phyloP scores from a whole-genome alignment of 164 flowering plant genomes.

The Malania oleifera region DNA sequence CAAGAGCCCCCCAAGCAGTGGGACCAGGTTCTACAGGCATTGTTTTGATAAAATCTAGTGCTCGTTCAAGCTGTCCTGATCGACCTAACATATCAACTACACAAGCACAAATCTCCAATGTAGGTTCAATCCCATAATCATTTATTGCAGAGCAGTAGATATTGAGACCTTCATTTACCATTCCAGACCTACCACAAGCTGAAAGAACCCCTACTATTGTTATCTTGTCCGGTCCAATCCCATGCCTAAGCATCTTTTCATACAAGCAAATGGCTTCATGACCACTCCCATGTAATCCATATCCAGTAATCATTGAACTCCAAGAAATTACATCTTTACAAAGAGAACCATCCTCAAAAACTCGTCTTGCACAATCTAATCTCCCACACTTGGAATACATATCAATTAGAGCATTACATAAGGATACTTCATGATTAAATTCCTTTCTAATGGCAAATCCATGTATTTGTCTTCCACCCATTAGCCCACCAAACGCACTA shows the following conservation, averaged over 20 bases:
- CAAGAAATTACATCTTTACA: conserved; percentile 55
- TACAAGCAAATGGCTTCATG: conserved; percentile 46
- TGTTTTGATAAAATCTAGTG: conserved; percentile 44
- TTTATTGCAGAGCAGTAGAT: conserved; percentile 28
- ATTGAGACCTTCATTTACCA: conserved; percentile 46
- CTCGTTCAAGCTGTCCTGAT: conserved; percentile 55
- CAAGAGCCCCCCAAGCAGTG: conserved; percentile 69
- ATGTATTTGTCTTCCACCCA: conserved; percentile 57
- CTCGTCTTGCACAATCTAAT: conserved; percentile 37
- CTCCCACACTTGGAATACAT: conserved; percentile 67
- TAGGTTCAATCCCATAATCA: conserved; percentile 37
- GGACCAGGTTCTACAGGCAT: conserved; percentile 66
- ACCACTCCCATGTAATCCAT: conserved; percentile 61
- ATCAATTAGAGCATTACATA: conserved; percentile 62
- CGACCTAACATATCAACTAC: conserved; percentile 66
- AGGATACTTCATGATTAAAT: conserved; percentile 28
- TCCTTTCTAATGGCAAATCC: conserved; percentile 47
- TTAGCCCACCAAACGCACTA: conserved; percentile 32
- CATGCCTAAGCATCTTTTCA: conserved; percentile 40
- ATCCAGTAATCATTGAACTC: conserved; percentile 66
- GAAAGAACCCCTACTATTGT: conserved; percentile 62
- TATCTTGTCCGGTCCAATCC: conserved; percentile 47
- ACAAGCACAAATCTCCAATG: conserved; percentile 63
- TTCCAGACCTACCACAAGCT: conserved; percentile 60
- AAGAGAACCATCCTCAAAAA: conserved; percentile 42